Conservation (phyloP, 441 rosid species). For the Capsella rubella region DNA sequence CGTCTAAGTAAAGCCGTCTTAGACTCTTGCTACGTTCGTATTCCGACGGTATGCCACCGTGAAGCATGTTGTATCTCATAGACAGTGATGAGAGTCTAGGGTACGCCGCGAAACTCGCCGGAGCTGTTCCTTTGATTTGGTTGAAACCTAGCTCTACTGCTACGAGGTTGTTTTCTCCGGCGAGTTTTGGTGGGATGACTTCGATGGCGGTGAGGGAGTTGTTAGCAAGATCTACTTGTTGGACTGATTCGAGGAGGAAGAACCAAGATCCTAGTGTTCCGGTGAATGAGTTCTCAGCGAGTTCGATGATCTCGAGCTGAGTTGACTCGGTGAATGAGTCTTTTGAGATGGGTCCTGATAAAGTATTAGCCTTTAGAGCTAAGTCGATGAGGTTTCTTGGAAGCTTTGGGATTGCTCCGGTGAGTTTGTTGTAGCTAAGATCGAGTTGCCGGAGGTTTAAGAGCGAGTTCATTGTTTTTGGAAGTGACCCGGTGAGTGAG, state of each 20-base stretch:
- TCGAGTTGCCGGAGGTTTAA: conserved; percentile 61
- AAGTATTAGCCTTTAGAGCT: conserved; percentile 66
- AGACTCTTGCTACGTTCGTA: conserved; percentile 58
- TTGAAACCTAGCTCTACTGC: conserved; percentile 84
- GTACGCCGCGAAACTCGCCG: conserved; percentile 59
- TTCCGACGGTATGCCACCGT: conserved; percentile 71
- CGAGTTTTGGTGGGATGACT: conserved; percentile 49
- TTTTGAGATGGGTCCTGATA: conserved; percentile 63
- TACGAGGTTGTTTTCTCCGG: conserved; percentile 58
- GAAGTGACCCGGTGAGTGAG: conserved; percentile 66
- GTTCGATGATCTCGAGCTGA: conserved; percentile 77
- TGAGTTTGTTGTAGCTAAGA: conserved; percentile 74
- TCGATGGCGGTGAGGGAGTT: conserved; percentile 64
- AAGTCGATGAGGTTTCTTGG: conserved; percentile 63
- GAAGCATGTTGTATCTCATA: conserved; percentile 71
- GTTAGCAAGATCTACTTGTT: conserved; percentile 76
- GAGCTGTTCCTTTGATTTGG: conserved; percentile 57
- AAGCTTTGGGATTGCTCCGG: conserved; percentile 69
- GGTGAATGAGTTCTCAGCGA: conserved; percentile 72
- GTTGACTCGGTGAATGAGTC: conserved; percentile 58
- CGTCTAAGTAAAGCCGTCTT: conserved; percentile 72
- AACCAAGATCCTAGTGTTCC: conserved; percentile 80
- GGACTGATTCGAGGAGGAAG: conserved; percentile 70
- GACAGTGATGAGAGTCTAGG: conserved; percentile 72
- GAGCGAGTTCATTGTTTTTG: conserved; percentile 52